Base-by-base conservation (phyloP, 1,284 basidiomycete genomes). In the Tylopilus orsonianus region DNA sequence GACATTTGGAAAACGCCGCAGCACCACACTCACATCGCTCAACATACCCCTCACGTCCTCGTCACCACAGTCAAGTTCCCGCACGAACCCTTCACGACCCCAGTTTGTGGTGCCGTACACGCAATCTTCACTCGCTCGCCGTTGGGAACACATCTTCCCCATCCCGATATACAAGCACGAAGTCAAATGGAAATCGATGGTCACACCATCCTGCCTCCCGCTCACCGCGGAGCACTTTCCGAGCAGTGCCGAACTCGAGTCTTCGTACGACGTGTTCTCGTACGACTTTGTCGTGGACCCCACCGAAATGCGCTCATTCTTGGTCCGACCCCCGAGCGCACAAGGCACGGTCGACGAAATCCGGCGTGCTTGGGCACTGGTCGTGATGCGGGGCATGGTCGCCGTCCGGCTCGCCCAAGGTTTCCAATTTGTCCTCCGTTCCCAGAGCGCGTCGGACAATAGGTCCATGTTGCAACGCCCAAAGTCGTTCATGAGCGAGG, bases 211-310 rank as follows among this genome's bases (percentile, higher is more conserved):
- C 5, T 97, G 92, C 64, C 75, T 99, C 8, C 96, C 96, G 1
- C 77, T 99, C 39, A 96, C 95, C 0, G 90, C 92, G n/a, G 91
- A 95, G 59, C 84, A 90, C 61, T 85, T 94, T 59, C 93, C 94
- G 0, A 79, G 82, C 0, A 77, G 75, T 13, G 76, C 83, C 10
- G 90, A 94, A 58, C 77, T 95, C 1, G 83, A 90, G 49, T 79
- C 78, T 0, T 80, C 83, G 7, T 97, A 92, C 65, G 87, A 88
- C 53, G 82, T 91, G 9, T 87, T 88, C 56, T 84, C 85, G 6
- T 91, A 90, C 58, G 85, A 89, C 53, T 90, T 90, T 58, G 81
- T 89, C 29, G 78, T 90, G 20, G 85, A 90, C 56, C 84, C 86
- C 1, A 72, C 76, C 1, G 89, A 90, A 60, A 87, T 90, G 78